Conservation (phyloP, 202 grass and related monocot species). For the Panicum hallii region DNA sequence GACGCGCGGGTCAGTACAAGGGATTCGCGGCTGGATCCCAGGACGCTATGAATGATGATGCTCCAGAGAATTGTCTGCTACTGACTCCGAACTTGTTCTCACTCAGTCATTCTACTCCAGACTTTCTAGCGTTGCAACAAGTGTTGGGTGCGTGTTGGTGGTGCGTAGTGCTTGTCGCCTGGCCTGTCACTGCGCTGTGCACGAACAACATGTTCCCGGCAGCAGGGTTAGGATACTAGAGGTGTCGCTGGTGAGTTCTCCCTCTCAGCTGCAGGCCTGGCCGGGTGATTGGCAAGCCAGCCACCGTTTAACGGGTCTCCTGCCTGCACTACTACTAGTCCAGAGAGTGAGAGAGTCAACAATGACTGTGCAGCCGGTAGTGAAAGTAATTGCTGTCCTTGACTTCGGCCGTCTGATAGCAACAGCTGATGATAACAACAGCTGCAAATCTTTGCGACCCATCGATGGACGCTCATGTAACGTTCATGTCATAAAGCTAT, state of each 20-base stretch:
- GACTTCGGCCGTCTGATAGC: slow-evolving; percentile 3
- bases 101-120: not conserved
- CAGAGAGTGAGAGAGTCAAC: slow-evolving; percentile 23
- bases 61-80: not conserved
- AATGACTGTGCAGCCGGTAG: slow-evolving; percentile 34
- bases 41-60: not conserved
- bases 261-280: slow-evolving; percentile 12
- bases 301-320: slow-evolving; percentile 34
- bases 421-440: not conserved
- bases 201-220: not conserved
- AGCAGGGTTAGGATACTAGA: not conserved
- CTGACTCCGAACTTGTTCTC: not conserved
- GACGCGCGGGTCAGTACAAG: not conserved
- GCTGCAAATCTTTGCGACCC: not conserved
- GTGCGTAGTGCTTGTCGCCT: not conserved
- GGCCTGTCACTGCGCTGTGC: not conserved
- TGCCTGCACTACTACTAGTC: not conserved
- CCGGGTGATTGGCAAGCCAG: slow-evolving; percentile 7
- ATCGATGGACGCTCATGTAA: not conserved
- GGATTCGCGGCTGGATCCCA: slow-evolving; percentile 17
- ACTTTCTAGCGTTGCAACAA: not conserved
- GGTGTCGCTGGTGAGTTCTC: not conserved
- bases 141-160: not conserved
- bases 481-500: not conserved
- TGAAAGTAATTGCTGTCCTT: slow-evolving; percentile 7